Evolutionary conservation across 140 eudicot species (phyloP).

Genomic region (Senecio squalidus): DNA sequence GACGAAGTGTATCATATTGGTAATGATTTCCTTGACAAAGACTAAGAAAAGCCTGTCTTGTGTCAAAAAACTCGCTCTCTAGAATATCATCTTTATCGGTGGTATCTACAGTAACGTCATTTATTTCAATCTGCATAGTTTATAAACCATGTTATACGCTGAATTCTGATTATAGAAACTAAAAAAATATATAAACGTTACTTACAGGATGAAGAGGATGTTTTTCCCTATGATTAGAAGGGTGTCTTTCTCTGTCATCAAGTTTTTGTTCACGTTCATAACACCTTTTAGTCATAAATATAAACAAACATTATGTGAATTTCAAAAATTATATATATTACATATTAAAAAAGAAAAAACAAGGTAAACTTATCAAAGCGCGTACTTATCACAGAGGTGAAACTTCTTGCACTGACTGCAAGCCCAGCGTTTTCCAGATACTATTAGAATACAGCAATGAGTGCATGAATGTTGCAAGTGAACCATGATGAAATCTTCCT

Average conservation of each 20-base stretch:
- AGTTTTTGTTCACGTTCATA: constrained; percentile 67
- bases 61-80: constrained; percentile 91
- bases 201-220: constrained; percentile 56
- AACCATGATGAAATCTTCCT: constrained; percentile 99
- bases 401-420: constrained; percentile 83
- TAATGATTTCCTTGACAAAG: constrained; percentile 97
- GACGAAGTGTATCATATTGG: constrained; percentile 94
- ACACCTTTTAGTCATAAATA: constrained; percentile 50
- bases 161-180: background rate
- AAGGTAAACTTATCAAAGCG: constrained; percentile 10
- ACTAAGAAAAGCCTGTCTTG: constrained; percentile 86
- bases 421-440: constrained; percentile 83
- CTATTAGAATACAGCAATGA: constrained; percentile 87
- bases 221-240: constrained; percentile 60
- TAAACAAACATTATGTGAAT: background rate
- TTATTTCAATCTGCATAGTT: constrained; percentile 59
- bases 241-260: constrained; percentile 83
- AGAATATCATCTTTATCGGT: constrained; percentile 85
- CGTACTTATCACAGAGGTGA: constrained; percentile 94
- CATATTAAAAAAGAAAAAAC: background rate
- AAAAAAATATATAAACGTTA: background rate
- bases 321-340: background rate
- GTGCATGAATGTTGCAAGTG: constrained; percentile 93
- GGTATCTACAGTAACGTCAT: constrained; percentile 61
- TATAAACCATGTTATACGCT: background rate